Base-by-base conservation (phyloP, 2,329 filamentous ascomycete species). In the Zarea fungicola region DNA sequence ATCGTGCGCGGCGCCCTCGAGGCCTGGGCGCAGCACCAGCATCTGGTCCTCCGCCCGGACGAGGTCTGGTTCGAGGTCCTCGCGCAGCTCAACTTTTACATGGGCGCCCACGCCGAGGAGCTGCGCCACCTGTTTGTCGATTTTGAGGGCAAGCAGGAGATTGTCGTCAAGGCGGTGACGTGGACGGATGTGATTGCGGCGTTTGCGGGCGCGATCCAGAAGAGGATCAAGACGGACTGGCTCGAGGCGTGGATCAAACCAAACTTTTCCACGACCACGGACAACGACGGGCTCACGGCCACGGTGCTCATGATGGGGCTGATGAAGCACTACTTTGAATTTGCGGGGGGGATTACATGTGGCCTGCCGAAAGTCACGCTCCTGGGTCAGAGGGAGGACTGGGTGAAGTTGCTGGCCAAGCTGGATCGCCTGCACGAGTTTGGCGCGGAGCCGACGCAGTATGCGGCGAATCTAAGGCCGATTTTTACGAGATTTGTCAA, bases 61-160 rank as follows among this genome's bases (percentile, higher is more conserved):
- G 76, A 78, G 45, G 61, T 80, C 25, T 80, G 77, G 77, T 72
- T 79, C 53, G 69, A 76, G 42, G 74, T 80, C 45, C 63, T 80
- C 4, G 64, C 66, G 1, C 76, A 80, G 59, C 61, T 80, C 41
- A 74, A 71, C 55, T 68, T 73, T 46, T 79, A 72, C 58, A 71
- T 78, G 62, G 67, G 70, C 25, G 61, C 60, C 0, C 65, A 80
- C 52, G 66, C 71, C 6, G 73, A 78, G 42, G 63, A 71, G 6
- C 44, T 78, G 1, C 63, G 74, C 2, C 56, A 62, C 5, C 47
- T 70, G 13, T 78, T 78, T 52, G 75, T 78, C 7, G 55, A 65
- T 6, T 72, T 75, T 46, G 48, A 65, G 10, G 73, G 67, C 0
- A 63, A 70, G 50, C 60, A 73, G 49, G 63, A 70, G 21, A 69